Conservation (phyloP, 169 alveolate genomes). For the Plasmodium ovale region DNA sequence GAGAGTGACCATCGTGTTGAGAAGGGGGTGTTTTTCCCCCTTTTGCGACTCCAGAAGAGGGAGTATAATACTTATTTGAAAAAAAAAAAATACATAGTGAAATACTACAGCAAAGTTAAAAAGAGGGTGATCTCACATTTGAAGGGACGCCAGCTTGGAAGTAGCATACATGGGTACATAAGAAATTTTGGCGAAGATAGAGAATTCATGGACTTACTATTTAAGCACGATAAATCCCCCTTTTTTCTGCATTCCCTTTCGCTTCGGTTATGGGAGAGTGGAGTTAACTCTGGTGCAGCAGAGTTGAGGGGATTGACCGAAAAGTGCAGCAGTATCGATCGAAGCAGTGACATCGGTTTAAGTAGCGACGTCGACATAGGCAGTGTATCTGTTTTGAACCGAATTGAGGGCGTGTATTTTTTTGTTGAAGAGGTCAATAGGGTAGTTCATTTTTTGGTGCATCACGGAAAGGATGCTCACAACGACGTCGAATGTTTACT, state of each 20-base stretch:
- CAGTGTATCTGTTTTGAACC: background rate
- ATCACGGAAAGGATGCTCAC: conserved; percentile 4
- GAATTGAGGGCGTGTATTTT: background rate
- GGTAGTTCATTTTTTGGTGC: conserved; percentile 10
- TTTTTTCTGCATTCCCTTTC: conserved; percentile 12
- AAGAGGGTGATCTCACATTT: conserved; percentile 16
- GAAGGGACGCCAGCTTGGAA: background rate
- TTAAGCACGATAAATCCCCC: conserved; percentile 44
- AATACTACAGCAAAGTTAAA: conserved; percentile 41
- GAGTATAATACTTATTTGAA: conserved; percentile 1
- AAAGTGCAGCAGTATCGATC: too few species aligned
- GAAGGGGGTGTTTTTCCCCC: background rate
- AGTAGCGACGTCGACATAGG: too few species aligned
- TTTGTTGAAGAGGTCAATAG: conserved; percentile 43
- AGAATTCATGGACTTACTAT: conserved; percentile 11
- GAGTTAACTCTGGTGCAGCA: background rate
- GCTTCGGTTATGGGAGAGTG: background rate
- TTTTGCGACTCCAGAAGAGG: background rate
- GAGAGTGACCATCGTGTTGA: background rate
- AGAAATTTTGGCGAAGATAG: conserved; percentile 19
- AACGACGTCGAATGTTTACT: background rate
- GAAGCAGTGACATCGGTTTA: too few species aligned
- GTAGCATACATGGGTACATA: conserved; percentile 22
- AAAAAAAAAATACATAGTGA: conserved; percentile 40
- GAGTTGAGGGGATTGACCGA: background rate